Evolutionary conservation across 2,329 filamentous ascomycete genomes (phyloP).

Genomic region (Neofusicoccum cordaticola): DNA sequence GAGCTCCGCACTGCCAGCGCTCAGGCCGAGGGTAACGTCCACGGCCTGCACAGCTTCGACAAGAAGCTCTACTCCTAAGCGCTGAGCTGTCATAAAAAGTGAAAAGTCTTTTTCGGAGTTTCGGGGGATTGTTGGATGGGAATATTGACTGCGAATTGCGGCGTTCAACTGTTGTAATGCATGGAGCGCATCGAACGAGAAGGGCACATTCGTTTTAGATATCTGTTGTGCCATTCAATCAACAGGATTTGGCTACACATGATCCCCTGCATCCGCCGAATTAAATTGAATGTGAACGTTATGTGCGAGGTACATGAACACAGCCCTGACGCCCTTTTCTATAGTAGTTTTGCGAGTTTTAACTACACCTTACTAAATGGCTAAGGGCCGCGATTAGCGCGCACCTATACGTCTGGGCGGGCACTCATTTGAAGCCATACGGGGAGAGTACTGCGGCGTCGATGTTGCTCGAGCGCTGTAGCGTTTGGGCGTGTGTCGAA

Average conservation of each 20-base stretch:
- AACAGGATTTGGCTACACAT: neutral
- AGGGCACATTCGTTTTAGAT: neutral
- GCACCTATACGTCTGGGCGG: no score
- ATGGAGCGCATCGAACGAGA: neutral
- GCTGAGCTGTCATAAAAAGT: neutral
- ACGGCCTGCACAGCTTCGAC: constrained; percentile 95
- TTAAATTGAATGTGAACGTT: no score
- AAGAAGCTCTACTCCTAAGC: constrained; percentile 95
- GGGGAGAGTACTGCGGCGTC: no score
- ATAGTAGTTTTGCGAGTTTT: no score
- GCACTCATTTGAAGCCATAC: no score
- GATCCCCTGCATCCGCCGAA: neutral
- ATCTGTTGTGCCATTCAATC: neutral
- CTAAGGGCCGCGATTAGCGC: no score
- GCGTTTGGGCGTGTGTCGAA: no score
- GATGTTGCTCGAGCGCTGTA: no score
- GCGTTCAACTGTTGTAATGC: neutral
- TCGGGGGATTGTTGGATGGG: constrained; percentile 3
- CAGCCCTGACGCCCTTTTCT: no score
- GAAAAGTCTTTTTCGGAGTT: constrained; percentile 17
- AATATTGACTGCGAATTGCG: neutral
- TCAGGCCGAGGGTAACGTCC: constrained; percentile 93
- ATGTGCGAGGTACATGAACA: no score
- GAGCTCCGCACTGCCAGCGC: constrained; percentile 93
- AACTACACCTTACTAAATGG: no score